These are phyloP conservation scores for Tetradesmus obliquus DNA, from an alignment of 139 green algal species.

Conservation along the genomic window DNA sequence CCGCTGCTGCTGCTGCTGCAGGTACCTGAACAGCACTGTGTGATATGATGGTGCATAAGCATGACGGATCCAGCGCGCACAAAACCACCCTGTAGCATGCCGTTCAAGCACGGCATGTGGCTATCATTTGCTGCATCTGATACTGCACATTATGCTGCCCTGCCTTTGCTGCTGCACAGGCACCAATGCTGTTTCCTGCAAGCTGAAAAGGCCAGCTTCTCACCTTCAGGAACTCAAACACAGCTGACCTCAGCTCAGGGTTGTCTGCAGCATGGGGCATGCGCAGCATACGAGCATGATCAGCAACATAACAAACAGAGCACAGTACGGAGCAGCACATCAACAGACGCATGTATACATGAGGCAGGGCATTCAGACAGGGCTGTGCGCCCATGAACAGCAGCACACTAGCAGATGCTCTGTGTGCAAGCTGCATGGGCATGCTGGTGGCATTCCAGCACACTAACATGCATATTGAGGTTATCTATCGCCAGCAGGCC, in stretches of 20 bases:
- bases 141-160: not conserved
- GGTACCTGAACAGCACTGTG: too few relatives aligned
- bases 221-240: slow-evolving; percentile 86
- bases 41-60: too few relatives aligned
- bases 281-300: not conserved
- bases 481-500: not conserved
- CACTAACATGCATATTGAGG: not conserved
- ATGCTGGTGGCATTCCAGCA: not conserved
- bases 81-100: too few relatives aligned
- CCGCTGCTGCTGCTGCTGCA: too few relatives aligned
- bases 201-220: not conserved
- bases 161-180: not conserved
- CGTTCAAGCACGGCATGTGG: not conserved
- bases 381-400: not conserved
- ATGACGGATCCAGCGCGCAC: too few relatives aligned
- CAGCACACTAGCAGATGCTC: not conserved
- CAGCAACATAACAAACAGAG: not conserved
- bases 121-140: not conserved
- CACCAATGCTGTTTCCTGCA: not conserved
- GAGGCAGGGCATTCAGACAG: too few relatives aligned
- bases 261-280: slow-evolving; percentile 71
- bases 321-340: not conserved
- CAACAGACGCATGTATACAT: not conserved
- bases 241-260: slow-evolving; percentile 65
- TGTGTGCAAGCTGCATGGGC: not conserved